Conservation (phyloP, 208 protist species). For the Wallacemonas sp. region DNA sequence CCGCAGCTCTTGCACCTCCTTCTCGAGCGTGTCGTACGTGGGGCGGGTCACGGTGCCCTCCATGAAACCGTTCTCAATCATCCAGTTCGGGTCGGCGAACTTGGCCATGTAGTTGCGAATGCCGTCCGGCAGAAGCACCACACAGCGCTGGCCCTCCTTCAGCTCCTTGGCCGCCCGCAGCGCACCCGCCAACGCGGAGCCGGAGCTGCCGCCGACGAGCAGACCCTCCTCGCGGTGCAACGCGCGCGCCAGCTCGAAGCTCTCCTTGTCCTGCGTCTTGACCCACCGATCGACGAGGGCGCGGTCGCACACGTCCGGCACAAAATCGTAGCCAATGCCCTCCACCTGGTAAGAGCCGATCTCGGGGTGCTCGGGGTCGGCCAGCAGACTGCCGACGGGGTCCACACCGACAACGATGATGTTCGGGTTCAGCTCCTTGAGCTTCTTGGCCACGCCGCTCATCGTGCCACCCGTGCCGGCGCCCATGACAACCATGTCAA, state of each 20-base stretch:
- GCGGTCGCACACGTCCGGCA: slow-evolving; percentile 94
- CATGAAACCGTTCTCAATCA: slow-evolving; percentile 93
- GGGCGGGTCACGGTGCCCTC: slow-evolving; percentile 63
- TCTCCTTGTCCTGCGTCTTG: slow-evolving; percentile 93
- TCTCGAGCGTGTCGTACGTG: slow-evolving; percentile 74
- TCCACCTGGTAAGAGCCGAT: slow-evolving; percentile 92
- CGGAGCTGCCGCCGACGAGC: slow-evolving; percentile 94
- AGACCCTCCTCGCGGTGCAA: slow-evolving; percentile 95
- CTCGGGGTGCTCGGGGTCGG: slow-evolving; percentile 74
- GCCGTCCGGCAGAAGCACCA: slow-evolving; percentile 95
- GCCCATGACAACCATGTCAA: slow-evolving; percentile 95
- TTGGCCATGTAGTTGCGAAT: slow-evolving; percentile 98
- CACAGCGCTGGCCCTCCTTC: slow-evolving; percentile 82
- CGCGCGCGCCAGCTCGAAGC: slow-evolving; percentile 92
- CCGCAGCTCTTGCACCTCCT: slow-evolving; percentile 47
- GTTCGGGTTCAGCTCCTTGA: slow-evolving; percentile 63
- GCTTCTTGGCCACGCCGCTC: slow-evolving; percentile 88
- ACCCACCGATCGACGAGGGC: slow-evolving; percentile 92
- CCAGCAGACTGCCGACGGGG: slow-evolving; percentile 95
- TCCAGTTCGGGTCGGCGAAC: slow-evolving; percentile 96
- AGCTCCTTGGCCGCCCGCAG: slow-evolving; percentile 93
- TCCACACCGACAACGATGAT: slow-evolving; percentile 95
- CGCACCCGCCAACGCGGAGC: slow-evolving; percentile 89
- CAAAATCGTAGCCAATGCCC: slow-evolving; percentile 98
- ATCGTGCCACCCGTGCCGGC: slow-evolving; percentile 98